Conservation (phyloP, 169 alveolate genomes). For the Plasmodium gonderi region DNA sequence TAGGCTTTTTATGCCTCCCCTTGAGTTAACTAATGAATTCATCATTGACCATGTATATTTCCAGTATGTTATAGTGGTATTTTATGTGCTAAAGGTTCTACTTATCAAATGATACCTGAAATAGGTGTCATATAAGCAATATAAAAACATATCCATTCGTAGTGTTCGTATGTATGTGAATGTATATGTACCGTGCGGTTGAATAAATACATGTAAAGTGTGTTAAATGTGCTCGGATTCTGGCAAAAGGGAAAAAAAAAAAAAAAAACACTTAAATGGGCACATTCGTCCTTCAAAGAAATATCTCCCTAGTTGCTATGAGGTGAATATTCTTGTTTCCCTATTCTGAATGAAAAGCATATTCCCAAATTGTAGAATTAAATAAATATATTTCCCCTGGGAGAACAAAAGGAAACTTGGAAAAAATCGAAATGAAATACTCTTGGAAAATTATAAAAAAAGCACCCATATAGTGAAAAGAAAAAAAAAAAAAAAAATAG, state of each 20-base stretch:
- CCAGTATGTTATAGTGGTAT: background rate
- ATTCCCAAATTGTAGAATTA: background rate
- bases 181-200: too few relatives aligned
- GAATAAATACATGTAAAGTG: too few relatives aligned
- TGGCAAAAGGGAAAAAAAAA: background rate
- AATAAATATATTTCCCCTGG: background rate
- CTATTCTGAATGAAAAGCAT: background rate
- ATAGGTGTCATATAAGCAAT: background rate
- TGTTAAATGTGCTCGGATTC: background rate
- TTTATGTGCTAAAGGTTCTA: background rate
- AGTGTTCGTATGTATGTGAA: background rate
- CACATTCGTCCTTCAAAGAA: background rate
- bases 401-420: background rate
- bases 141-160: background rate
- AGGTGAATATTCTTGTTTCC: background rate
- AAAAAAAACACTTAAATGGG: background rate
- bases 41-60: background rate
- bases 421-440: background rate
- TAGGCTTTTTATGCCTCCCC: conserved; percentile 3
- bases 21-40: background rate
- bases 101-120: background rate
- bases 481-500: background rate
- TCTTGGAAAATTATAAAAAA: background rate
- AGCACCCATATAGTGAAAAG: background rate
- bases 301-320: background rate